These are phyloP conservation scores for Apiospora pterosperma DNA, from an alignment of 2,329 filamentous ascomycete genomes.

Conservation along the genomic window DNA sequence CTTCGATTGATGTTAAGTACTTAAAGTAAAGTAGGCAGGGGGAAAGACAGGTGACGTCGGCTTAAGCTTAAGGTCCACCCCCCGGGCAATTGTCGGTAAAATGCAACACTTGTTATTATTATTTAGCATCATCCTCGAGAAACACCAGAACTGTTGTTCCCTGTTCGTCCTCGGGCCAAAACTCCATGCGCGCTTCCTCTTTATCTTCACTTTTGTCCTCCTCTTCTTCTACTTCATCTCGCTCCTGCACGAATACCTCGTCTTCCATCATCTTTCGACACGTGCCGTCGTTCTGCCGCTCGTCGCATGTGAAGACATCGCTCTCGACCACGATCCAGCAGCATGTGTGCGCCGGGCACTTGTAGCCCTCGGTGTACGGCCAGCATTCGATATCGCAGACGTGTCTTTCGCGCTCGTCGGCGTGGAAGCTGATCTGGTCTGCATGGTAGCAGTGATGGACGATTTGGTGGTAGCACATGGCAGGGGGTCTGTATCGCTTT, in stretches of 20 bases:
- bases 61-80: not conserved
- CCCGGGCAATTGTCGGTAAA: slow-evolving; percentile 1
- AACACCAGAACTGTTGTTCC: not conserved
- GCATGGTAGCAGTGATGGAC: not conserved
- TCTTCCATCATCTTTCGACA: not conserved
- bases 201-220: not conserved
- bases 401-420: not conserved
- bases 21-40: not conserved
- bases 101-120: not conserved
- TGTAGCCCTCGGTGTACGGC: not conserved
- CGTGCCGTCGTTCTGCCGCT: not conserved
- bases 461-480: not conserved
- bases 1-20: not conserved
- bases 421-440: not conserved
- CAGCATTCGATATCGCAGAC: not conserved
- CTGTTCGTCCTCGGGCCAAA: not conserved
- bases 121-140: not conserved
- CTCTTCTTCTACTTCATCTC: not conserved
- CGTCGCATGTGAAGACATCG: not conserved
- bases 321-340: not conserved
- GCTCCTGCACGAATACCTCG: not conserved
- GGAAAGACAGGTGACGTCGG: not conserved
- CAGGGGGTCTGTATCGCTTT: not conserved
- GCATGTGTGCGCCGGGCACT: not conserved
- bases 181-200: not conserved